Conservation (phyloP, 2,329 filamentous ascomycete species). For the Calycina herbarum region DNA sequence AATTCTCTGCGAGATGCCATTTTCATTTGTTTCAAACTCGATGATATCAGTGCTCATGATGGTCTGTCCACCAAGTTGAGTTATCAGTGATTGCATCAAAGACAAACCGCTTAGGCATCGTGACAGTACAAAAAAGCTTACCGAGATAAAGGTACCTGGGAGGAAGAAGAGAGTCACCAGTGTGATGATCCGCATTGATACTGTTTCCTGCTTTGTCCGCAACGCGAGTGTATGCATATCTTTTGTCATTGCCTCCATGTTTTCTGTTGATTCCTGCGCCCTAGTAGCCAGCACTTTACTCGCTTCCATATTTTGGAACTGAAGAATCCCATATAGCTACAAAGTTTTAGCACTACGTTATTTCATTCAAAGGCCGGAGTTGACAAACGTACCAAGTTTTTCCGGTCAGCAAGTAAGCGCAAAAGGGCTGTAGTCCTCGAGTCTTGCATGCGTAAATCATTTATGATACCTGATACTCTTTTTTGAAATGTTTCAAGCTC, state of each 20-base stretch:
- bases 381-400: constrained; percentile 24
- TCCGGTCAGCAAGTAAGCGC: constrained; percentile 29
- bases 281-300: constrained; percentile 34
- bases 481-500: constrained; percentile 23
- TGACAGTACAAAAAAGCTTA: constrained; percentile 28
- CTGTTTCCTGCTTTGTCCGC: constrained; percentile 42
- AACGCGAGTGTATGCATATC: constrained; percentile 38
- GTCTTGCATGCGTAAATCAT: constrained; percentile 28
- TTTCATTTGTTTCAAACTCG: neutral
- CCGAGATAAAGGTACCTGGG: constrained; percentile 45
- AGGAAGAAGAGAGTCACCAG: constrained; percentile 45
- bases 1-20: neutral
- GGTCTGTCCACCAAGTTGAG: neutral
- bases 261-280: constrained; percentile 25
- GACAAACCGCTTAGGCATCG: neutral
- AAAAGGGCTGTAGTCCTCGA: constrained; percentile 28
- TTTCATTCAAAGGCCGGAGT: neutral
- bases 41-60: neutral
- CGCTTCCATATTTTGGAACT: constrained; percentile 39
- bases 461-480: constrained; percentile 22
- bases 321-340: constrained; percentile 39
- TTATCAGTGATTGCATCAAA: neutral
- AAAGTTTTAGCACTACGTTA: constrained; percentile 7
- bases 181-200: constrained; percentile 45
- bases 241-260: constrained; percentile 32